These are phyloP conservation scores for Ogataea allantospora DNA, from an alignment of 805 yeast species.

Conservation along the genomic window DNA sequence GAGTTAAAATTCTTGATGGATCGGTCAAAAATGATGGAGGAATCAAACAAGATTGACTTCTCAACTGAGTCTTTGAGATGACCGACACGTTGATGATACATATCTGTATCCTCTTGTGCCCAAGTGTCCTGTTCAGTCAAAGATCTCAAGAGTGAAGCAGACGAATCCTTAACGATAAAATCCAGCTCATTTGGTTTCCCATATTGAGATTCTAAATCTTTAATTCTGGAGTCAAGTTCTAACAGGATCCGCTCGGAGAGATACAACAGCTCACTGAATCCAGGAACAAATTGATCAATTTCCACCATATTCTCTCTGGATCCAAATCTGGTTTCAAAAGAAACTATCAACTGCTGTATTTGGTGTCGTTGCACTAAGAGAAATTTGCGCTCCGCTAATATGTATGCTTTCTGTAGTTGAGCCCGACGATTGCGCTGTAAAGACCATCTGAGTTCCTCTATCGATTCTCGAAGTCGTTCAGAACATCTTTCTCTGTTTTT, in stretches of 20 bases:
- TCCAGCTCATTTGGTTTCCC: slow-evolving; percentile 52
- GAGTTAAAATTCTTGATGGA: slow-evolving; percentile 29
- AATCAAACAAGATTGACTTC: slow-evolving; percentile 51
- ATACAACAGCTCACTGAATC: slow-evolving; percentile 17
- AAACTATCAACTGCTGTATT: slow-evolving; percentile 34
- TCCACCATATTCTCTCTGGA: slow-evolving; percentile 11
- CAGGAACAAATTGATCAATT: slow-evolving; percentile 20
- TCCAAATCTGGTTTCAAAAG: slow-evolving; percentile 33
- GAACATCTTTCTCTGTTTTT: slow-evolving; percentile 39
- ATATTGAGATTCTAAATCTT: slow-evolving; percentile 50
- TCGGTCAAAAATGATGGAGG: slow-evolving; percentile 56
- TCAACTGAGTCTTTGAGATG: slow-evolving; percentile 49
- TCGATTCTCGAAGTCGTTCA: slow-evolving; percentile 39
- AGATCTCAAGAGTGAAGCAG: slow-evolving; percentile 43
- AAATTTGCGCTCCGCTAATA: slow-evolving; percentile 45
- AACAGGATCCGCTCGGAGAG: slow-evolving; percentile 25
- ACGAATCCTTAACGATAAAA: slow-evolving; percentile 44
- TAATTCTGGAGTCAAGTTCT: slow-evolving; percentile 45
- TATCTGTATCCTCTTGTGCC: slow-evolving; percentile 43
- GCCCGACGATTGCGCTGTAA: slow-evolving; percentile 44
- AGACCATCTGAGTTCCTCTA: slow-evolving; percentile 41
- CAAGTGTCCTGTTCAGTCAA: slow-evolving; percentile 57
- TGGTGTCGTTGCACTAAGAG: slow-evolving; percentile 25
- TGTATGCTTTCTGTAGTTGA: slow-evolving; percentile 40
- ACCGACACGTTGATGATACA: slow-evolving; percentile 41